Evolutionary conservation across 1,139 yeast species (phyloP).

Genomic region (Hemisphaericaspora lyxosophila): DNA sequence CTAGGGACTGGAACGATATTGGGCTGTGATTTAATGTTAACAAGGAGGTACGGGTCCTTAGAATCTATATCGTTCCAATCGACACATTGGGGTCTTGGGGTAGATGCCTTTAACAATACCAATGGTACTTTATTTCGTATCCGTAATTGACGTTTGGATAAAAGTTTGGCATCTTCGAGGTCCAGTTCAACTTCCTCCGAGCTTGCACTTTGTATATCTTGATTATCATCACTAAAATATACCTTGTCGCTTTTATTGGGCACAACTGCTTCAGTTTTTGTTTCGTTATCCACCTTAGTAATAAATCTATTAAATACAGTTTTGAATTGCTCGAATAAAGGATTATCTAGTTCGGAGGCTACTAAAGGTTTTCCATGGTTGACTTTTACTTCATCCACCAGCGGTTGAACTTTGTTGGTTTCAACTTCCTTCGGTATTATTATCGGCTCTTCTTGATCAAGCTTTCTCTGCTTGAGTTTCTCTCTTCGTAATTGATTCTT

Average conservation of each 20-base stretch:
- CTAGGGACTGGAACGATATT: conserved; percentile 77
- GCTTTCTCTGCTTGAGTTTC: conserved; percentile 51
- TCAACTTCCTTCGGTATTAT: not conserved
- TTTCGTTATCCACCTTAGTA: conserved; percentile 13
- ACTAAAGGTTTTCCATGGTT: not conserved
- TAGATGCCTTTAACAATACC: conserved; percentile 62
- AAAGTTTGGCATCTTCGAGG: conserved; percentile 10
- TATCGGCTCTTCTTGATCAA: conserved; percentile 8
- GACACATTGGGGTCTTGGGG: conserved; percentile 66
- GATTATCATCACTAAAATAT: conserved; percentile 6
- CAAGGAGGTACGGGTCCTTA: conserved; percentile 66
- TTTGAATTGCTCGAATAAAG: conserved; percentile 42
- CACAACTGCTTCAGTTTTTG: not conserved
- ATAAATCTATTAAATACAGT: conserved; percentile 45
- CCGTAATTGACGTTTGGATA: conserved; percentile 46
- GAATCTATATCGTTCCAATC: conserved; percentile 92
- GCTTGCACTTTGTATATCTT: not conserved
- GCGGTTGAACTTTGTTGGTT: not conserved
- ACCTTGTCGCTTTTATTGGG: conserved; percentile 1
- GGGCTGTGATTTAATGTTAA: conserved; percentile 62
- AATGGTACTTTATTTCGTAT: conserved; percentile 60
- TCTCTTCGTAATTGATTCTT: conserved; percentile 69
- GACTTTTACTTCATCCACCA: not conserved
- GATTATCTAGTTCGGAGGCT: conserved; percentile 16
- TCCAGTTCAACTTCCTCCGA: conserved; percentile 2